Conservation (phyloP, 305 asterid genomes). For the Striga hermonthica region DNA sequence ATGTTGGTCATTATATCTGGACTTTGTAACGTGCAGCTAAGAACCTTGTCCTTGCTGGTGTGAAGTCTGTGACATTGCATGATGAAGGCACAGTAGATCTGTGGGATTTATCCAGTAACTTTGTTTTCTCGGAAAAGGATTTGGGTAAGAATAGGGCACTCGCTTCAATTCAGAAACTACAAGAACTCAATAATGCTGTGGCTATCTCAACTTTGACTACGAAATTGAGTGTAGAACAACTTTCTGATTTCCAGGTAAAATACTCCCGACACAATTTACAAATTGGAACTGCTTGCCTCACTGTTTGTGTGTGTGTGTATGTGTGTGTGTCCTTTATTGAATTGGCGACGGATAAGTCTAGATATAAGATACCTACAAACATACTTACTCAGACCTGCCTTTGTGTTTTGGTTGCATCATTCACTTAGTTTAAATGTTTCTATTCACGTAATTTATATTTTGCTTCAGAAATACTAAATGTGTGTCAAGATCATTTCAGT, state of each 20-base stretch:
- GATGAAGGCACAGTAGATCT: conserved; percentile 85
- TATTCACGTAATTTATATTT: too few species aligned
- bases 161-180: conserved; percentile 84
- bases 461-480: too few species aligned
- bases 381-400: too few species aligned
- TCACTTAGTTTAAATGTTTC: too few species aligned
- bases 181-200: conserved; percentile 94
- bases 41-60: conserved; percentile 96
- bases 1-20: conserved; percentile 27
- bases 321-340: background rate
- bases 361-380: too few species aligned
- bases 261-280: background rate
- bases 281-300: background rate
- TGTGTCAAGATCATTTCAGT: too few species aligned
- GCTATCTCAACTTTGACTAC: conserved; percentile 64
- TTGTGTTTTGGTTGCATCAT: too few species aligned
- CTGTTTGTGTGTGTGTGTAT: background rate
- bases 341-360: too few species aligned
- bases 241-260: conserved; percentile 75
- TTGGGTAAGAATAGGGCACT: conserved; percentile 92
- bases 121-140: conserved; percentile 82
- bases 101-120: conserved; percentile 95
- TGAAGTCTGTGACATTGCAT: conserved; percentile 90
- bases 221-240: conserved; percentile 70
- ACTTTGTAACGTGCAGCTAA: conserved; percentile 62